A percentile compares a stretch with the other conserved stretches of the same genome.
phyloP scores from a whole-genome alignment of 176 grass and related monocot species.

The Phragmites australis region DNA sequence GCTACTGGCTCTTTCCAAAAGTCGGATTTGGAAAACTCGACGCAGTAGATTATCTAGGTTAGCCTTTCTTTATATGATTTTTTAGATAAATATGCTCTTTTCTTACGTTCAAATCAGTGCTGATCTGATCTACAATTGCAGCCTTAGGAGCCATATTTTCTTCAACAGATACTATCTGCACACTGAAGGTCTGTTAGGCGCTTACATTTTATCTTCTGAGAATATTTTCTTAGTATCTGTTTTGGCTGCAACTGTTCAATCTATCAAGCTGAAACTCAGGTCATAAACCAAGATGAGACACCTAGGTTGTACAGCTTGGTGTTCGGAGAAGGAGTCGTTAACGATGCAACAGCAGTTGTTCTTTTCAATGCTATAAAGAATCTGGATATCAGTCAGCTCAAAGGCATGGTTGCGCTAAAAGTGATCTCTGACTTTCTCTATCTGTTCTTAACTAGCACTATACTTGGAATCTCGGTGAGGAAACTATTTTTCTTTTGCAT shows the following conservation, averaged over 20 bases:
- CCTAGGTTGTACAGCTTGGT: constrained; percentile 91
- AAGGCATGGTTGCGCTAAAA: constrained; percentile 48
- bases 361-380: constrained; percentile 92
- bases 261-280: constrained; percentile 34
- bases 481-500: constrained; percentile 9
- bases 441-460: constrained; percentile 69
- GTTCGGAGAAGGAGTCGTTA: constrained; percentile 92
- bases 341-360: constrained; percentile 84
- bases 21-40: constrained; percentile 59
- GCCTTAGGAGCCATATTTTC: constrained; percentile 92
- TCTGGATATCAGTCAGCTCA: constrained; percentile 55
- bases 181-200: constrained; percentile 56
- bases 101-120: neutral
- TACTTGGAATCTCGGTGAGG: constrained; percentile 78
- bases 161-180: constrained; percentile 87
- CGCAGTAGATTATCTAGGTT: constrained; percentile 73
- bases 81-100: neutral
- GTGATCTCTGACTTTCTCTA: constrained; percentile 81
- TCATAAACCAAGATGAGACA: constrained; percentile 88
- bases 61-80: neutral
- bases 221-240: neutral
- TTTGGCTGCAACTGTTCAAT: neutral
- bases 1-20: constrained; percentile 79
- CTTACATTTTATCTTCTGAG: neutral
- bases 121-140: constrained; percentile 24